Evolutionary conservation across 352 stramenopile species (phyloP).

Genomic region (Phytophthora chlamydospora): DNA sequence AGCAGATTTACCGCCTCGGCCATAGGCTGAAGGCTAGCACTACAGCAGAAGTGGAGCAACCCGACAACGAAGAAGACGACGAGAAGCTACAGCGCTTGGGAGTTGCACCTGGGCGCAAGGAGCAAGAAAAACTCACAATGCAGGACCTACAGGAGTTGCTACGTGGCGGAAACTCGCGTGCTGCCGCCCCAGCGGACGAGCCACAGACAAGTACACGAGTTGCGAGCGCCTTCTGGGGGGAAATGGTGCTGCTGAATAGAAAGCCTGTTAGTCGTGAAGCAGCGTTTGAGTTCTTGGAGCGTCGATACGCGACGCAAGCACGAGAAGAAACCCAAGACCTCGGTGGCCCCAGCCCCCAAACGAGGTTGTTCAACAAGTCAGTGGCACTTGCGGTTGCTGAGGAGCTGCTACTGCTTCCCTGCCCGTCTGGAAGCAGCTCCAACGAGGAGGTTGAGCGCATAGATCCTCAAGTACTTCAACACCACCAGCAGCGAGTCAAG

Average conservation of each 20-base stretch:
- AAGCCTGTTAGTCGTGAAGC: conserved; percentile 32
- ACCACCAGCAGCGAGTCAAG: conserved; percentile 10
- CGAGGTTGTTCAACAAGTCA: conserved; percentile 35
- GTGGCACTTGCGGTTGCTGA: conserved; percentile 31
- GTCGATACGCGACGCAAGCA: conserved; percentile 40
- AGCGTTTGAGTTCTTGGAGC: conserved; percentile 45
- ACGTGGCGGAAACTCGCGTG: conserved; percentile 20
- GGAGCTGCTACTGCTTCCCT: conserved; percentile 29
- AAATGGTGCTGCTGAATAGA: conserved; percentile 49
- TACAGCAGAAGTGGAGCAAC: neutral
- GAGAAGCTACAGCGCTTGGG: conserved; percentile 32
- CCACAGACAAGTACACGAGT: neutral
- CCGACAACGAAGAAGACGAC: conserved; percentile 14
- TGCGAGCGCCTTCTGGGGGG: conserved; percentile 49
- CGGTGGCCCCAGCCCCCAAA: conserved; percentile 19
- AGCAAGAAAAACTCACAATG: conserved; percentile 66
- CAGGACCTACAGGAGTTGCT: conserved; percentile 54
- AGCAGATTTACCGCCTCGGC: conserved; percentile 74
- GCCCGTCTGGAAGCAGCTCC: conserved; percentile 2
- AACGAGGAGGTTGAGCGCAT: conserved; percentile 1
- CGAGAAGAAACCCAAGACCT: conserved; percentile 16
- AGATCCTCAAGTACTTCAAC: conserved; percentile 9
- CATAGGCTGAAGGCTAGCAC: conserved; percentile 8
- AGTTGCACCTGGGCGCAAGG: conserved; percentile 50
- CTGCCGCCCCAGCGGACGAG: neutral